Base-by-base conservation (phyloP, 768 basidiomycete genomes). In the Clitopilus hobsonii region DNA sequence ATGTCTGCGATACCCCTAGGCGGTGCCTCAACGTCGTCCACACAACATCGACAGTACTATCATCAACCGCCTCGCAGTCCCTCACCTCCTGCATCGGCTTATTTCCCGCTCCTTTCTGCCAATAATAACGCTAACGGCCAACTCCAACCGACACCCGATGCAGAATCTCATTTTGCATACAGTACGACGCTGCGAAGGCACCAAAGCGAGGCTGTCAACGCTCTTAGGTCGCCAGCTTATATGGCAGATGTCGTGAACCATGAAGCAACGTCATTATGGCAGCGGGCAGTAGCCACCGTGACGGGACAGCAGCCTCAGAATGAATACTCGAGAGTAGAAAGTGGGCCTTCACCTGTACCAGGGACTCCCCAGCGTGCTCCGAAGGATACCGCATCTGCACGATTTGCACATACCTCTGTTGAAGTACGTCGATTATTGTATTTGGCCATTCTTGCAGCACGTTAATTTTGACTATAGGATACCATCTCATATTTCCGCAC, bases 71-170 rank as follows among this genome's bases (percentile, higher is more conserved):
- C 64, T 11, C 70, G 77, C 13, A 71, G 69, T 47, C 75, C 76
- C 1, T 89, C 88, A 5, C 91, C 89, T 1, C 91, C 91, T 0
- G 91, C 91, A 0, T 91, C 90, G 2, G 79, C 88, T 0, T 92
- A 92, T 68, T 93, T 92, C 62, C 79, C 86, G 0, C 67, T 81
- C 1, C 77, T 84, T 27, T 75, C 80, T 18, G 74, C 71, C 52
- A 75, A 82, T 68, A 65, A 74, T 41, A 69, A 71, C 48, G 69
- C 73, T 13, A 69, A 71, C 48, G 69, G 72, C 11, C 77, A 82
- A 57, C 74, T 85, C 8, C 76, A 82, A 28, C 83, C 86, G 0
- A 75, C 82, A 0, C 76, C 86, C 0, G 84, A 83, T 51, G 88
- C 91, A 1, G 77, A 80, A 26, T 67, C 81, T 3, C 91, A 93